phyloP scores from a whole-genome alignment of 2,329 filamentous ascomycete genomes.

The Aspergillus sp. region DNA sequence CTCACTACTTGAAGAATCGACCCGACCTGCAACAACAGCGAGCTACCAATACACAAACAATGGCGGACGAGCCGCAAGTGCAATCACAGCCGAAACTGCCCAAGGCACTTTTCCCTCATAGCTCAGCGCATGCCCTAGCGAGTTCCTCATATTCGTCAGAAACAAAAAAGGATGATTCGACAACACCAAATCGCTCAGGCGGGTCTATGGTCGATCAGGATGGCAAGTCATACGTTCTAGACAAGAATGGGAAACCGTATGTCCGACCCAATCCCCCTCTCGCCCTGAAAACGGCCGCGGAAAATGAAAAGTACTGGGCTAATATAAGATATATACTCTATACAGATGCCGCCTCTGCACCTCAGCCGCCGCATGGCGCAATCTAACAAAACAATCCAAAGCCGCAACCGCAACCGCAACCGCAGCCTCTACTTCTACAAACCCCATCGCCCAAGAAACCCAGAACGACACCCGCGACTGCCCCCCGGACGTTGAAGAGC shows the following conservation, averaged over 20 bases:
- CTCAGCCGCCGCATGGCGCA: conserved; percentile 47
- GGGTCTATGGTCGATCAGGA: conserved; percentile 52
- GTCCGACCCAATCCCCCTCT: conserved; percentile 17
- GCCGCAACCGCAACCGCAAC: conserved; percentile 27
- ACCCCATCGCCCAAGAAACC: neutral
- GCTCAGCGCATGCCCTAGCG: conserved; percentile 15
- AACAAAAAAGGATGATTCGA: conserved; percentile 22
- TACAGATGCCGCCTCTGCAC: conserved; percentile 50
- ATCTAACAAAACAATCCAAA: conserved; percentile 45
- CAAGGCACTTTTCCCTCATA: conserved; percentile 18
- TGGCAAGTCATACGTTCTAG: conserved; percentile 51
- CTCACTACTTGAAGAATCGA: neutral
- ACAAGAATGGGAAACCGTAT: conserved; percentile 52
- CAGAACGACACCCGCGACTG: conserved; percentile 59
- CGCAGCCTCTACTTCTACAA: conserved; percentile 28
- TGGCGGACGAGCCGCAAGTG: conserved; percentile 21
- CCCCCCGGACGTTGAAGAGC: conserved; percentile 82
- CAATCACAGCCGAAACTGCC: conserved; percentile 12
- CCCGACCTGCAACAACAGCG: too few relatives aligned
- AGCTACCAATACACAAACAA: neutral
- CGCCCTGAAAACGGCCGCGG: neutral
- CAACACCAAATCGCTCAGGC: conserved; percentile 36
- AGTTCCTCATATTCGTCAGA: conserved; percentile 18
- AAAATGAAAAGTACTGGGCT: neutral
- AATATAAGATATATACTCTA: neutral